Evolutionary conservation across 2,329 filamentous ascomycete genomes (phyloP), one percentile per base, ranked within the genome.

Genomic region (Acrodontium crateriforme): DNA sequence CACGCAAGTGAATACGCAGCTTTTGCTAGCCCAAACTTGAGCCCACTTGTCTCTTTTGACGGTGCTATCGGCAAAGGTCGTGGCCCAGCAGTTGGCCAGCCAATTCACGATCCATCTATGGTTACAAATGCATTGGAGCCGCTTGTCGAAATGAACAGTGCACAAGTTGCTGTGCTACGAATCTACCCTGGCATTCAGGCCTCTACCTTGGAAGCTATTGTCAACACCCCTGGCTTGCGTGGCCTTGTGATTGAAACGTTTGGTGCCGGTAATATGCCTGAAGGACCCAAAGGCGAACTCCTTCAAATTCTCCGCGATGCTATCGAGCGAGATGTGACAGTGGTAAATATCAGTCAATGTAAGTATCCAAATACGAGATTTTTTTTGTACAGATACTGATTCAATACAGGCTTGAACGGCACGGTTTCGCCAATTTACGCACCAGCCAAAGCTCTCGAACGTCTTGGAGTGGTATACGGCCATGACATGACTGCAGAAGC

Each of bases 341-440:
- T 94, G 34, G 81, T 93, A 40, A 93, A 91, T 49, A 76, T 94
- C 35, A 91, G 81, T 27, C 85, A 94, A 59, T 94, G 85, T 91
- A 28, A 3, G 26, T 18, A 4, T n/a, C 12, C 13, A n/a, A 4
- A 15, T 7, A 11, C 14, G 22, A 8, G 9, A 7, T 7, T 8
- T 13, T 7, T 12, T 12, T 13, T 9, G 11, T 16, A 14, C 17
- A 24, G 15, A 7, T 11, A 14, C 21, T 25, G 17, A 28, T 10
- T n/a, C n/a, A 13, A 13, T 18, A 18, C 14, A 28, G 26, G 26
- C 16, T 68, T 76, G 42, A 57, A 46, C 38, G 53, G 53, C 29
- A 58, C 49, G 36, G 51, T 58, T 27, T 55, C 47, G 35, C 41
- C 54, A 17, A 46, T 54, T n/a, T 57, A 60, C 38, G 51, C 53